Percentiles rank a stretch among this genome's conserved stretches.
These are phyloP conservation scores for Barnettozyma californica DNA, from an alignment of 805 yeast genomes.

Conservation along the genomic window DNA sequence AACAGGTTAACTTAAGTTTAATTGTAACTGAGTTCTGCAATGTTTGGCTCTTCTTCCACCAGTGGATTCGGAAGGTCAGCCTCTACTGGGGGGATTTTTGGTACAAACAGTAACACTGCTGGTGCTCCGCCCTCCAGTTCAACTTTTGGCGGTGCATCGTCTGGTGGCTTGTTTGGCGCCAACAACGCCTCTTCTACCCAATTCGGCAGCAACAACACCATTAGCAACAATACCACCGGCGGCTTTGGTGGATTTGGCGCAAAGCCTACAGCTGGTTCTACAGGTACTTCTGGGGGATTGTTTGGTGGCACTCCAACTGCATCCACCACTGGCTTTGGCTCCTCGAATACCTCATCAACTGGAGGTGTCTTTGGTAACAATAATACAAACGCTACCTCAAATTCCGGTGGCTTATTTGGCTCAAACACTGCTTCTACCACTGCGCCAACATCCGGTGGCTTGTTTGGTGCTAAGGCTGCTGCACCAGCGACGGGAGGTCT, in stretches of 20 bases:
- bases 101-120: constrained; percentile 11
- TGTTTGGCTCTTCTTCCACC: constrained; percentile 16
- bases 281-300: constrained; percentile 27
- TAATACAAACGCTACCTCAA: background rate
- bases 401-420: constrained; percentile 12
- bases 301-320: constrained; percentile 20
- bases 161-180: constrained; percentile 12
- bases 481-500: background rate
- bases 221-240: constrained; percentile 4
- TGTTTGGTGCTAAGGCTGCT: constrained; percentile 10
- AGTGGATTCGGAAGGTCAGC: constrained; percentile 21
- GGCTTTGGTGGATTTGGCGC: constrained; percentile 9
- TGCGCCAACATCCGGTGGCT: background rate
- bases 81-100: constrained; percentile 22
- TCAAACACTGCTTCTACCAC: background rate
- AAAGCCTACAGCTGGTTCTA: constrained; percentile 14
- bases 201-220: constrained; percentile 29
- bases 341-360: constrained; percentile 11
- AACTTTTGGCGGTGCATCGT: constrained; percentile 1
- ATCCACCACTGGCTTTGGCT: constrained; percentile 8
- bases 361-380: constrained; percentile 1
- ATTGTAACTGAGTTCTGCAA: background rate
- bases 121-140: constrained; percentile 7
- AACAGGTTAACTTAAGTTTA: background rate
- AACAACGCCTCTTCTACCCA: constrained; percentile 21